A percentile compares a stretch with the other conserved stretches of the same genome.
phyloP scores from a whole-genome alignment of 2,329 filamentous ascomycete species.

The Juglanconis juglandina region DNA sequence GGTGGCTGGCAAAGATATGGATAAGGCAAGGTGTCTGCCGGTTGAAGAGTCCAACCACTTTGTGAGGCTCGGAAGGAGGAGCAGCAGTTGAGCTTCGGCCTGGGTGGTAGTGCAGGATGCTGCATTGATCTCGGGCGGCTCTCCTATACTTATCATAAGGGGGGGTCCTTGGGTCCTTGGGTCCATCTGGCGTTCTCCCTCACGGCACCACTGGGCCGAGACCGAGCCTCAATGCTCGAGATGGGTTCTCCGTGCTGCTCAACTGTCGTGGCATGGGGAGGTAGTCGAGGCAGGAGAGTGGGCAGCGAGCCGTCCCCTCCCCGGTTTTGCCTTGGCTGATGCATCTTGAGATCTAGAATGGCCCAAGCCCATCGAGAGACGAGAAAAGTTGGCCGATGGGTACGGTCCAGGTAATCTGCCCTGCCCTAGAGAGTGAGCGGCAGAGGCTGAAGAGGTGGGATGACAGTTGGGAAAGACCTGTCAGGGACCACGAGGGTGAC shows the following conservation, averaged over 20 bases:
- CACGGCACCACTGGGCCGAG: too few species aligned
- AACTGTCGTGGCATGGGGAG: not conserved
- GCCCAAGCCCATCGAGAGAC: not conserved
- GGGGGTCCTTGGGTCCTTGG: not conserved
- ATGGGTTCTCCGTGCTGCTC: constrained; percentile 1
- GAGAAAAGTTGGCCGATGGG: constrained; percentile 7
- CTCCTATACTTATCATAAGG: constrained; percentile 2
- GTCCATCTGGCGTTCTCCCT: not conserved
- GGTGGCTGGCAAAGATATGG: not conserved
- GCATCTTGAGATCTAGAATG: not conserved
- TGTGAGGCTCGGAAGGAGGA: not conserved
- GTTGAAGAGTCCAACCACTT: not conserved
- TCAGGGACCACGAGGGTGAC: not conserved
- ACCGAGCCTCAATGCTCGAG: not conserved
- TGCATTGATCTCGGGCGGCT: not conserved
- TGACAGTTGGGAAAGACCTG: constrained; percentile 7
- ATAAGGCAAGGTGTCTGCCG: not conserved
- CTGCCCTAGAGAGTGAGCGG: constrained; percentile 5
- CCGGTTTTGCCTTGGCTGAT: constrained; percentile 4
- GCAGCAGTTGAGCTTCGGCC: not conserved
- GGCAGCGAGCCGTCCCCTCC: not conserved
- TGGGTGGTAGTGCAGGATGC: too few species aligned
- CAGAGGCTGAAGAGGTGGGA: not conserved
- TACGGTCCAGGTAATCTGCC: not conserved
- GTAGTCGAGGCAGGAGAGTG: not conserved